These are phyloP conservation scores for Cladophialophora psammophila DNA, from an alignment of 2,329 filamentous ascomycete genomes.

Conservation along the genomic window DNA sequence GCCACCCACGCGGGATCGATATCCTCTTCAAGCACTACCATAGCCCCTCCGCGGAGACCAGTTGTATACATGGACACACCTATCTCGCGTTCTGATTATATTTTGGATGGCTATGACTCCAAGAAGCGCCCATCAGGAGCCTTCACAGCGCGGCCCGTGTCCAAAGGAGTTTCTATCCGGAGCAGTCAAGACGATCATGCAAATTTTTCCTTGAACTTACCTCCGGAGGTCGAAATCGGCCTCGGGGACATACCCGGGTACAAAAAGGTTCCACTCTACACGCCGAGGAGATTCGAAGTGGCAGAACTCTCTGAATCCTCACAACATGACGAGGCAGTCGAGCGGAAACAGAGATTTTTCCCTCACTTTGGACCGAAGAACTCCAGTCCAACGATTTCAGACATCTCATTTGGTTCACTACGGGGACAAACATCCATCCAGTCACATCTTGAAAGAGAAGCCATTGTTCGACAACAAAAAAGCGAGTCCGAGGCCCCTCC, in stretches of 20 bases:
- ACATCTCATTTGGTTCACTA: slow-evolving; percentile 28
- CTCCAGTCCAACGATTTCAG: slow-evolving; percentile 24
- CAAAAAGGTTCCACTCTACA: slow-evolving; percentile 31
- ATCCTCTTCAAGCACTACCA: slow-evolving; percentile 20
- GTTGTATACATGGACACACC: slow-evolving; percentile 27
- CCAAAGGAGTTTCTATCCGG: slow-evolving; percentile 9
- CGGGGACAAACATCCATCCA: slow-evolving; percentile 25
- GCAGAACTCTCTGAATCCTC: background rate
- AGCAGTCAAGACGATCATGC: slow-evolving; percentile 4
- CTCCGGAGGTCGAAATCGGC: slow-evolving; percentile 24
- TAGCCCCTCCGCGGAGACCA: slow-evolving; percentile 11
- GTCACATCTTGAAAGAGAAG: slow-evolving; percentile 29
- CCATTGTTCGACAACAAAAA: slow-evolving; percentile 16
- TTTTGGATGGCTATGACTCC: slow-evolving; percentile 10
- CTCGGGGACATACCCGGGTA: slow-evolving; percentile 27
- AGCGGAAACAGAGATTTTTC: slow-evolving; percentile 2
- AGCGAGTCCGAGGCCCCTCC: slow-evolving; percentile 6
- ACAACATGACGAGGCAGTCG: slow-evolving; percentile 3
- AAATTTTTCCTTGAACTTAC: background rate
- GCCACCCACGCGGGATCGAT: slow-evolving; percentile 25
- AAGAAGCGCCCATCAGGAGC: slow-evolving; percentile 20
- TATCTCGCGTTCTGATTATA: slow-evolving; percentile 11
- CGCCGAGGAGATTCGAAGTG: slow-evolving; percentile 25
- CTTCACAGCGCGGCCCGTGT: slow-evolving; percentile 21
- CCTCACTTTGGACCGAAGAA: slow-evolving; percentile 7